Conservation (phyloP, 148 eudicot genomes). For the Fagopyrum homotropicum region DNA sequence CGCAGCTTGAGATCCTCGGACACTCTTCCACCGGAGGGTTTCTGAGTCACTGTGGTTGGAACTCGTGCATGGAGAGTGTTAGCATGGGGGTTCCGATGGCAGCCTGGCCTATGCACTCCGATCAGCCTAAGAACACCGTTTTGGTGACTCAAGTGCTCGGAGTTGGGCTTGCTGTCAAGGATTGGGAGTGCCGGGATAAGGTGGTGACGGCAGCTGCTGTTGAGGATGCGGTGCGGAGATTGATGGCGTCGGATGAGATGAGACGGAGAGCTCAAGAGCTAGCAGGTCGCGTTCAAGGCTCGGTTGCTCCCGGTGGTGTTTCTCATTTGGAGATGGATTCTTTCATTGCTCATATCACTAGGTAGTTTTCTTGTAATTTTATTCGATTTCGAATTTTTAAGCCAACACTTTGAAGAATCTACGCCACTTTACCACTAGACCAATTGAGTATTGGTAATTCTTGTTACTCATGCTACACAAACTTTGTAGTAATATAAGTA, state of each 20-base stretch:
- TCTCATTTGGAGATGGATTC: slow-evolving; percentile 40
- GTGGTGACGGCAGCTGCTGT: slow-evolving; percentile 24
- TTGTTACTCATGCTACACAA: too few relatives aligned
- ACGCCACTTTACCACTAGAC: too few relatives aligned
- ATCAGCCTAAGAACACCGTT: slow-evolving; percentile 48
- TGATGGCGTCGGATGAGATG: slow-evolving; percentile 36
- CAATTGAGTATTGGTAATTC: too few relatives aligned
- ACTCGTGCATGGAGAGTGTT: slow-evolving; percentile 60
- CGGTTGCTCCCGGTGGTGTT: slow-evolving; percentile 40
- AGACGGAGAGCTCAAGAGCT: slow-evolving; percentile 33
- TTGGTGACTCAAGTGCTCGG: slow-evolving; percentile 32
- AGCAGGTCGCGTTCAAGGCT: slow-evolving; percentile 22
- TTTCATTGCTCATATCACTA: slow-evolving; percentile 46
- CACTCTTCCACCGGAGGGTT: slow-evolving; percentile 51
- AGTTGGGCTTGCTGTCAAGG: slow-evolving; percentile 32
- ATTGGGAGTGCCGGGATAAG: slow-evolving; percentile 25
- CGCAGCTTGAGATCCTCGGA: slow-evolving; percentile 51
- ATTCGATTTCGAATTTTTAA: too few relatives aligned
- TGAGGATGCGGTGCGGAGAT: slow-evolving; percentile 25
- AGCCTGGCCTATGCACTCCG: slow-evolving; percentile 64
- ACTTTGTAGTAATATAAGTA: too few relatives aligned
- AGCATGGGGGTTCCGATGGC: slow-evolving; percentile 57
- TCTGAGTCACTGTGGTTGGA: slow-evolving; percentile 70
- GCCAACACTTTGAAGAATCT: too few relatives aligned
- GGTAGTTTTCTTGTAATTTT: slow-evolving; percentile 8